Percentiles rank a stretch among this genome's conserved stretches.
Evolutionary conservation across 2,329 filamentous ascomycete genomes (phyloP).

Genomic region (Fusarium staphyleae): DNA sequence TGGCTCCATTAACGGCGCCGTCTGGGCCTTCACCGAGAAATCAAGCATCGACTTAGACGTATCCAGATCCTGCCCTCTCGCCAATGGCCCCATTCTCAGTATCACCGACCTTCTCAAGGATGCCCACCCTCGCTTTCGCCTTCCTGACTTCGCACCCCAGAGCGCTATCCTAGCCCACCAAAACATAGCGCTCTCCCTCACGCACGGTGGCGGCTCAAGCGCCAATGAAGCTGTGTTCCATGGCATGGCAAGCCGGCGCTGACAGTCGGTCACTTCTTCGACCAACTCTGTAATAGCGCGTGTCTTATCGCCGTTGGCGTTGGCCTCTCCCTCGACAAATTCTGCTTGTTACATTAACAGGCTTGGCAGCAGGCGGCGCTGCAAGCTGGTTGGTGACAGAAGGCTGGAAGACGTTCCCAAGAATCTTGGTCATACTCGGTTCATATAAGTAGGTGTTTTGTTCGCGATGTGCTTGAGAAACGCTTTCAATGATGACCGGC

Average conservation of each 20-base stretch:
- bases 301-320: conserved; percentile 47
- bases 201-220: conserved; percentile 51
- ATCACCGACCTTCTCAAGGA: conserved; percentile 38
- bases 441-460: background rate
- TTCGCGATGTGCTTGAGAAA: conserved; percentile 1
- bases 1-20: conserved; percentile 48
- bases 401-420: conserved; percentile 27
- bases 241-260: conserved; percentile 51
- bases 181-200: conserved; percentile 48
- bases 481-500: background rate
- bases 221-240: conserved; percentile 53
- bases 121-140: conserved; percentile 42
- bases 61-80: conserved; percentile 14
- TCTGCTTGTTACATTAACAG: conserved; percentile 32
- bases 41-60: conserved; percentile 35
- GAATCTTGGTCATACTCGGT: conserved; percentile 5
- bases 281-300: conserved; percentile 50
- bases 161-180: conserved; percentile 49
- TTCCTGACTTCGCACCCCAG: conserved; percentile 50
- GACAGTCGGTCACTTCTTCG: conserved; percentile 49
- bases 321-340: conserved; percentile 48
- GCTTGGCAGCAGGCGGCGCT: conserved; percentile 8
- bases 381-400: conserved; percentile 29
- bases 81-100: conserved; percentile 18
- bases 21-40: conserved; percentile 47